These are phyloP conservation scores for Malus hybrid DNA, from an alignment of 331 rosid genomes.

Conservation along the genomic window DNA sequence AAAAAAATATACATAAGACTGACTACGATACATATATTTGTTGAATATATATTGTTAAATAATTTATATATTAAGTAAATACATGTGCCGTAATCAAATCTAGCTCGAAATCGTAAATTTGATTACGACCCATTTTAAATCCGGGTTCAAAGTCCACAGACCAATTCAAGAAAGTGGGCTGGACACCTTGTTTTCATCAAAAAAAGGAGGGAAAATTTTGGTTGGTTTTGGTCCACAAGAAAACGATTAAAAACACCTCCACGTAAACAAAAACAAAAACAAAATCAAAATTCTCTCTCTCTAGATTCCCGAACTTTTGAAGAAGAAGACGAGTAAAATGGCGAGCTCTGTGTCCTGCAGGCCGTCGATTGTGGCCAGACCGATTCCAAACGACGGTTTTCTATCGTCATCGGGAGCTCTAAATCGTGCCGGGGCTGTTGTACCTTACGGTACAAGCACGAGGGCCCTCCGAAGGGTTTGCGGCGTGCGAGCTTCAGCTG, in stretches of 20 bases:
- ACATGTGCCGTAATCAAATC: too few species aligned
- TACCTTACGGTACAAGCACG: conserved; percentile 14
- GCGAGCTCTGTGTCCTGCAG: conserved; percentile 23
- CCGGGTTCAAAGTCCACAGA: background rate
- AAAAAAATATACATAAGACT: too few species aligned
- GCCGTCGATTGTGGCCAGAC: conserved; percentile 18
- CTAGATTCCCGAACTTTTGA: background rate
- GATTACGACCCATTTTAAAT: background rate
- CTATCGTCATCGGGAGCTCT: conserved; percentile 1
- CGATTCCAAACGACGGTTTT: conserved; percentile 18
- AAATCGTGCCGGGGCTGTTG: background rate
- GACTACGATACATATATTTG: too few species aligned
- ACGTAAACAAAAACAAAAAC: background rate
- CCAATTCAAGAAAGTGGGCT: background rate
- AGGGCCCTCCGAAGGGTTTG: conserved; percentile 22
- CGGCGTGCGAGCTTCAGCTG: conserved; percentile 54
- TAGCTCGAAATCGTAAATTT: background rate
- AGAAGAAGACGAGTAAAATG: conserved; percentile 29
- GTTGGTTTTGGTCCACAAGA: background rate
- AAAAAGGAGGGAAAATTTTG: background rate
- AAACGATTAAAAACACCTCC: background rate
- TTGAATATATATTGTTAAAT: too few species aligned
- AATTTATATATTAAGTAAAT: too few species aligned
- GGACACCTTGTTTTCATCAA: background rate
- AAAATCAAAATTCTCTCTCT: background rate